Conservation (phyloP, 2,329 filamentous ascomycete species). For the Monascus ruber region DNA sequence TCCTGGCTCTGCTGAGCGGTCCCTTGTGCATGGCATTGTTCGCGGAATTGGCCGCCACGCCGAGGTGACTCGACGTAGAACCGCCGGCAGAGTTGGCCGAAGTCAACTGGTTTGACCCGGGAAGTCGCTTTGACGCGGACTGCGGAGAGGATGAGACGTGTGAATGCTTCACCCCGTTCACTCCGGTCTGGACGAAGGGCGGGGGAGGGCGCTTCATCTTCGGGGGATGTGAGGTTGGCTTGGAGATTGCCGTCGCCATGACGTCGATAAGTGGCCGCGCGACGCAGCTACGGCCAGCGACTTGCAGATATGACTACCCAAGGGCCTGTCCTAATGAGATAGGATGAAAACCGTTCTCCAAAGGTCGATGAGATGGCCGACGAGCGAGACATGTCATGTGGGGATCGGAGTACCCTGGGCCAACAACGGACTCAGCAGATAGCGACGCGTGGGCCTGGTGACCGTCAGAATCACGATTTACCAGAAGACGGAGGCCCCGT, state of each 20-base stretch:
- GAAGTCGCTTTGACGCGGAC: conserved; percentile 44
- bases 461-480: too few species aligned
- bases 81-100: conserved; percentile 28
- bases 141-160: conserved; percentile 50
- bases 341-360: conserved; percentile 20
- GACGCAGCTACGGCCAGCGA: conserved; percentile 7
- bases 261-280: conserved; percentile 12
- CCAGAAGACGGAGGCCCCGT: too few species aligned
- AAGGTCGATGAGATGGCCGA: conserved; percentile 29
- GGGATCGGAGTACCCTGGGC: conserved; percentile 16
- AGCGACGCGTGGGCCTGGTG: too few species aligned
- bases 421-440: conserved; percentile 14
- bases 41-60: conserved; percentile 13
- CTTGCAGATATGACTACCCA: conserved; percentile 14
- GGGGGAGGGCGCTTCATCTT: conserved; percentile 61
- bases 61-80: conserved; percentile 35
- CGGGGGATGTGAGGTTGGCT: conserved; percentile 31
- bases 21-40: conserved; percentile 14
- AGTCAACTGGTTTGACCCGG: conserved; percentile 42
- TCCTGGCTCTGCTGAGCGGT: conserved; percentile 43
- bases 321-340: conserved; percentile 13
- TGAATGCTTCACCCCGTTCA: conserved; percentile 47
- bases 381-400: conserved; percentile 37
- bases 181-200: conserved; percentile 50
- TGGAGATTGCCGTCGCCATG: conserved; percentile 36